Conservation (phyloP, 176 grass and related monocot genomes). For the Pharus latifolius region DNA sequence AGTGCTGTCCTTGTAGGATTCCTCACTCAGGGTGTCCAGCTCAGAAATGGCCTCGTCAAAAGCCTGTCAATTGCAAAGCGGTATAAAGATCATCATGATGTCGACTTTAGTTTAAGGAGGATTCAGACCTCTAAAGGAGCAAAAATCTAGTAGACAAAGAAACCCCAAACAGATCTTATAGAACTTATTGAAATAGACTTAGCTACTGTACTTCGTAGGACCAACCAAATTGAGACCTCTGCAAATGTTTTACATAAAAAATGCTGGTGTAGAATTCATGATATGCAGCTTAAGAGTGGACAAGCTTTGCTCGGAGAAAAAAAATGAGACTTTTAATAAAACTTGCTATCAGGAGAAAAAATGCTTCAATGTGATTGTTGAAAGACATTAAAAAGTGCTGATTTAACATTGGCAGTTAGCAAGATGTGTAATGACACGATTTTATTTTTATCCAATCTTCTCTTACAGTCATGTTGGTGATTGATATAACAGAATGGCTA, state of each 20-base stretch:
- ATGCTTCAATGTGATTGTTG: background rate
- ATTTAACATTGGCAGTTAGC: too few relatives aligned
- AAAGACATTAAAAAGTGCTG: too few relatives aligned
- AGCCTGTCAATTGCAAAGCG: constrained; percentile 27
- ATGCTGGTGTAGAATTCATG: too few relatives aligned
- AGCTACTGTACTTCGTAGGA: background rate
- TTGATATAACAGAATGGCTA: background rate
- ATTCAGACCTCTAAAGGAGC: background rate
- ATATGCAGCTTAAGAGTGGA: too few relatives aligned
- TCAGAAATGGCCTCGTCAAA: constrained; percentile 90
- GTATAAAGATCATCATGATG: constrained; percentile 6
- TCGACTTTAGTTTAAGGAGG: background rate
- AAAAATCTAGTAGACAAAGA: background rate
- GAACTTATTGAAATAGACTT: background rate
- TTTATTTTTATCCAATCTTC: background rate
- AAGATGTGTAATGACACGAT: too few relatives aligned
- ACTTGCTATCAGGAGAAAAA: background rate
- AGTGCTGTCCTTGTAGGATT: constrained; percentile 91
- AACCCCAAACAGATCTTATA: background rate
- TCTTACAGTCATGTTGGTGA: background rate
- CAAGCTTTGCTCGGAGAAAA: too few relatives aligned
- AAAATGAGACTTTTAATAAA: too few relatives aligned
- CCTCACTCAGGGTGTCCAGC: constrained; percentile 77
- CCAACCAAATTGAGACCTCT: background rate
- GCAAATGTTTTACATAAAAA: too few relatives aligned